A percentile compares a stretch with the other conserved stretches of the same genome.
Evolutionary conservation across 75 land plant genomes (phyloP).

Genomic region (Ceratopteris richardii): DNA sequence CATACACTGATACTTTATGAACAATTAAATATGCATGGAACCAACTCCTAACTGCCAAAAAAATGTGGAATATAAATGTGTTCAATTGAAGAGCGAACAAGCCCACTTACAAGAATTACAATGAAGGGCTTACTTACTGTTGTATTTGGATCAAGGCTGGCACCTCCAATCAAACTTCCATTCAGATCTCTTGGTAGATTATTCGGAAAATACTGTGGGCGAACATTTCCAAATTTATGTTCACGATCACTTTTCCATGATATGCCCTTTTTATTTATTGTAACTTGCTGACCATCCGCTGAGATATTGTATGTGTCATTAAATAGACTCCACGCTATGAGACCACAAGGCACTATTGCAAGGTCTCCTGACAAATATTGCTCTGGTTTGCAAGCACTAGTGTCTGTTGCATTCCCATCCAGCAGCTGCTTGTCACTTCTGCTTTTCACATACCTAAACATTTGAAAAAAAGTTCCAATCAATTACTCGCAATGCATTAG

Average conservation of each 20-base stretch:
- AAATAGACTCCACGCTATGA: slow-evolving; percentile 91
- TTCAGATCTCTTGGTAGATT: slow-evolving; percentile 6
- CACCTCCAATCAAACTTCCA: slow-evolving; percentile 40
- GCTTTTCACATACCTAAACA: slow-evolving; percentile 55
- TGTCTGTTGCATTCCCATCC: slow-evolving; percentile 3
- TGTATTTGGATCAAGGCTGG: slow-evolving; percentile 14
- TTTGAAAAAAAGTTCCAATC: too few species aligned
- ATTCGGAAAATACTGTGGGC: slow-evolving; percentile 38
- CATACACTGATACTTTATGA: background rate
- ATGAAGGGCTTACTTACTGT: slow-evolving; percentile 42
- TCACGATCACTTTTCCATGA: slow-evolving; percentile 82
- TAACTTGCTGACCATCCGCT: slow-evolving; percentile 7
- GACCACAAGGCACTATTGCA: slow-evolving; percentile 78
- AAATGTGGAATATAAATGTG: background rate
- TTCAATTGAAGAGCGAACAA: background rate
- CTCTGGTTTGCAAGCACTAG: slow-evolving; percentile 37
- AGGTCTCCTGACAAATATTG: slow-evolving; percentile 1
- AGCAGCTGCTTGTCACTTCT: slow-evolving; percentile 37
- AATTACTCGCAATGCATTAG: background rate
- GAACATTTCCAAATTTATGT: slow-evolving; percentile 61
- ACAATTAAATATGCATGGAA: too few species aligned
- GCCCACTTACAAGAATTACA: background rate
- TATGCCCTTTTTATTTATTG: slow-evolving; percentile 56
- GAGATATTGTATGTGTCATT: slow-evolving; percentile 73
- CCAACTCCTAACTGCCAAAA: too few species aligned